Percentiles rank a stretch among this genome's conserved stretches.
phyloP scores from a whole-genome alignment of 257 asterid species.

The Nicotiana sylvestris region DNA sequence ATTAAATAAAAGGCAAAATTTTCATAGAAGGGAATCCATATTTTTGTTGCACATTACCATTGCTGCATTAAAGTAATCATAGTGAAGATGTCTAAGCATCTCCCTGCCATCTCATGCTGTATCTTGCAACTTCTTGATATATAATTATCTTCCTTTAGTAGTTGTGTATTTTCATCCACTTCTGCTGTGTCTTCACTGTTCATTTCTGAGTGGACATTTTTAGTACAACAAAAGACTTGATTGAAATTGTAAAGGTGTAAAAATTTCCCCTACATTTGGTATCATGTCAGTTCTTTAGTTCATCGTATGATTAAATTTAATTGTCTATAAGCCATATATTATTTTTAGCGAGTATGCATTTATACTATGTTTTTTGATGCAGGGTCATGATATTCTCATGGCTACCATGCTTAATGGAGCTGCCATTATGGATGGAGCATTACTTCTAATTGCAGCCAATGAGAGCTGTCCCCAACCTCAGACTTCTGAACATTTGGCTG shows the following conservation, averaged over 20 bases:
- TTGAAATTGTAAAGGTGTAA: not conserved
- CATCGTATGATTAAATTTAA: not conserved
- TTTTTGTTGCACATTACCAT: not conserved
- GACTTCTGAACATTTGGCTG: conserved; percentile 96
- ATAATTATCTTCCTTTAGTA: not conserved
- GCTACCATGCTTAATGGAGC: conserved; percentile 99
- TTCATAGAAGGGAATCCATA: not conserved
- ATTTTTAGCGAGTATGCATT: not conserved
- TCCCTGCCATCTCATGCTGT: not conserved
- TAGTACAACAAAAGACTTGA: not conserved
- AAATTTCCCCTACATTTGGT: not conserved
- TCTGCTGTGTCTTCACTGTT: not conserved
- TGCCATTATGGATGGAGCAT: conserved; percentile 94
- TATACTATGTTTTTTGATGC: conserved; percentile 1
- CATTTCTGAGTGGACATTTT: not conserved
- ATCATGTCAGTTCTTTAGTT: not conserved
- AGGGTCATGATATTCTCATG: conserved; percentile 99
- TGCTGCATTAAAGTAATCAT: not conserved
- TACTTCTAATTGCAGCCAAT: conserved; percentile 91
- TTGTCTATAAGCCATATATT: not conserved
- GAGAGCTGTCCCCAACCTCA: conserved; percentile 99
- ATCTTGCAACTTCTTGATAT: not conserved
- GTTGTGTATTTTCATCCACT: not conserved
- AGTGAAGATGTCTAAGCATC: conserved; percentile 2
- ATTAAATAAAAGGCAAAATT: not conserved